These are phyloP conservation scores for Solanum chiquidenum DNA, from an alignment of 257 asterid genomes.

Conservation along the genomic window DNA sequence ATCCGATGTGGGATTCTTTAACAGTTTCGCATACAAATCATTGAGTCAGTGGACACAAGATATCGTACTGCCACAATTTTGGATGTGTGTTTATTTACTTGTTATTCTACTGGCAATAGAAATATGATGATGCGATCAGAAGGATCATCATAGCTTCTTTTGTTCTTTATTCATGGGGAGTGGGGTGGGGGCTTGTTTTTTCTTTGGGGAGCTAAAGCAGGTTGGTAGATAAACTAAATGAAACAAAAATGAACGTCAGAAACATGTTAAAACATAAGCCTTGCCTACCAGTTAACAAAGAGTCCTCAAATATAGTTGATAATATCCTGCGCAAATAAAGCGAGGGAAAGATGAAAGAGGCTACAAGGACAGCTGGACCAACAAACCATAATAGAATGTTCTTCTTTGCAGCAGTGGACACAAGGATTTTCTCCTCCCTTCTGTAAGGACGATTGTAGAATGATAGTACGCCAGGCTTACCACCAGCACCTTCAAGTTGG, in stretches of 20 bases:
- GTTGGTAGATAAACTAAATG: background rate
- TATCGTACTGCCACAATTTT: background rate
- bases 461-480: constrained; percentile 80
- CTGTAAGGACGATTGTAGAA: constrained; percentile 37
- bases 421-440: constrained; percentile 24
- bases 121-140: background rate
- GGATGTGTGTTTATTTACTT: background rate
- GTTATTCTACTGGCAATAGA: background rate
- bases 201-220: background rate
- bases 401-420: constrained; percentile 24
- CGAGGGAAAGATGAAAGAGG: constrained; percentile 87
- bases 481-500: constrained; percentile 38
- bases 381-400: constrained; percentile 58
- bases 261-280: constrained; percentile 1
- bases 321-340: constrained; percentile 81
- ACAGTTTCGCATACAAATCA: background rate
- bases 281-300: constrained; percentile 70
- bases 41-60: background rate
- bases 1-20: background rate
- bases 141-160: background rate
- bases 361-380: constrained; percentile 86
- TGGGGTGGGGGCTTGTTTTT: background rate
- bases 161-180: background rate
- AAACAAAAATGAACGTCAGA: background rate
- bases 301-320: constrained; percentile 82